phyloP scores from a whole-genome alignment of 2,329 filamentous ascomycete species.

The Phialocephala sp. region DNA sequence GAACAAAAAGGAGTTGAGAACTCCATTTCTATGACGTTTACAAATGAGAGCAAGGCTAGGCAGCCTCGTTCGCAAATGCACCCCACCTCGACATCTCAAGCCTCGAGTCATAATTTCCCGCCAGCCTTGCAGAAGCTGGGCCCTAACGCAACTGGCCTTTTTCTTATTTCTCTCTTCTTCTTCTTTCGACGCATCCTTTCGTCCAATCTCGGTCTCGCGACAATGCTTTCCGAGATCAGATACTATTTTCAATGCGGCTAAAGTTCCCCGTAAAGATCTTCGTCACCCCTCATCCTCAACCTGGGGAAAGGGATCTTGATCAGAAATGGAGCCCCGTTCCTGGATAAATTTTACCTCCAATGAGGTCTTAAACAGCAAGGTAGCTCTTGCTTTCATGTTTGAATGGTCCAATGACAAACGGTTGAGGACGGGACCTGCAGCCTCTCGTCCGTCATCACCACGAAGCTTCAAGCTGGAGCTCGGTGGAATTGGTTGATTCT shows the following conservation, averaged over 20 bases:
- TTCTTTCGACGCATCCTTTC: neutral
- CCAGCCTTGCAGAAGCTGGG: neutral
- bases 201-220: conserved; percentile 9
- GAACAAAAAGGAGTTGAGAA: conserved; percentile 6
- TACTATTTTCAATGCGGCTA: conserved; percentile 15
- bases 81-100: neutral
- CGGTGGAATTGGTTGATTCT: neutral
- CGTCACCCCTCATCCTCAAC: conserved; percentile 22
- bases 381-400: neutral
- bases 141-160: neutral
- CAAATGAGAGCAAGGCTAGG: conserved; percentile 1
- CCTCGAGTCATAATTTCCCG: neutral
- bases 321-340: conserved; percentile 10
- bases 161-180: neutral
- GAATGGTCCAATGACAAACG: neutral
- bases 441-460: neutral
- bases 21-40: conserved; percentile 18
- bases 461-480: conserved; percentile 8
- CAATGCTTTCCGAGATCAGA: neutral
- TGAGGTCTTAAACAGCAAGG: conserved; percentile 9
- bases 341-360: conserved; percentile 33
- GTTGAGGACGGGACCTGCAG: neutral
- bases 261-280: conserved; percentile 14
- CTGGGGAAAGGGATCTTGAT: conserved; percentile 9
- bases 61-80: neutral